Base-by-base conservation (phyloP, 2,329 filamentous ascomycete species). In the Aspergillus carbonarius region DNA sequence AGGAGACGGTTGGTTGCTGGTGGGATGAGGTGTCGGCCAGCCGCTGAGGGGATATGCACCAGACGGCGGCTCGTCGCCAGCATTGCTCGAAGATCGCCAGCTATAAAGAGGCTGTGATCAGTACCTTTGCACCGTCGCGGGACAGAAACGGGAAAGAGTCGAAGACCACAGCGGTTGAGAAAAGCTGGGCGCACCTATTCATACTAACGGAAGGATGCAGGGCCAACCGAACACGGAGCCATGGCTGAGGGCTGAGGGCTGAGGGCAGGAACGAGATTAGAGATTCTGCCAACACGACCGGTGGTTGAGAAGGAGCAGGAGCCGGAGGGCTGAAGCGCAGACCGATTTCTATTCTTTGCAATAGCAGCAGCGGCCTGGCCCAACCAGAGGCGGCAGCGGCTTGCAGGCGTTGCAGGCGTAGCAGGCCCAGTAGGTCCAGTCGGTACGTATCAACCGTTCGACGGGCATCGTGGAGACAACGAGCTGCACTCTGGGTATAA, bases 1-100 rank as follows among this genome's bases (percentile, higher is more conserved):
- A 40, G 74, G 71, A 53, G 76, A 76, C 39, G 64, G 63, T 56
- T 72, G 75, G 57, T 71, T 72, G 65, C 66, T 68, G 57, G 67
- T 60, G 54, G 63, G 62, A 60, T 69, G 67, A 61, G 71, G 59
- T 42, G 68, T 67, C 58, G 72, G 66, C 70, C 71, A 72, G 66
- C 71, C 66, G 56, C 64, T 61, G 54, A 64, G 64, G 54, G 60
- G 57, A 58, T 74, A 68, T 51, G 66, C 60, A 59, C 64, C 68
- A 63, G 65, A 60, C 60, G 68, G 65, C 68, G 67, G 68, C 59
- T 71, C 71, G 63, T 73, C 70, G 60, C 66, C 70, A 65, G 66
- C 67, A 70, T 69, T 63, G 60, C 64, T 72, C 46, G 72, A 62
- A 55, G 68, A 57, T 60, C 66, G 65, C 72, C 71, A 72, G 65